These are phyloP conservation scores for Purpureocillium lavendulum DNA, from an alignment of 2,329 filamentous ascomycete species.

Conservation along the genomic window DNA sequence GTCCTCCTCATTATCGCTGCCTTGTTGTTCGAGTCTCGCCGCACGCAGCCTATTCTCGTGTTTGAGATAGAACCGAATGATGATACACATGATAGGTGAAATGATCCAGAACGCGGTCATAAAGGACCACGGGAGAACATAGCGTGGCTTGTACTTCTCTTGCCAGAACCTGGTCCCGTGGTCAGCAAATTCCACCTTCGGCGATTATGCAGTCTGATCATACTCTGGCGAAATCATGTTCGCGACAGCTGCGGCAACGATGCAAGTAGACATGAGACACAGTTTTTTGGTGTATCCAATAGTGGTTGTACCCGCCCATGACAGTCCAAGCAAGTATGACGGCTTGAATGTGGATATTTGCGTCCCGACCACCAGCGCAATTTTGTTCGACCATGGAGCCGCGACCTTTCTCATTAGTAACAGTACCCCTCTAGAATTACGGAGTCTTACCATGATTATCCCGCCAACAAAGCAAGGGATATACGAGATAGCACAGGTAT, in stretches of 20 bases:
- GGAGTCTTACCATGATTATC: constrained; percentile 11
- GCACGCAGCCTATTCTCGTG: constrained; percentile 11
- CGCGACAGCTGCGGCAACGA: constrained; percentile 13
- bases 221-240: constrained; percentile 20
- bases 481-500: constrained; percentile 16
- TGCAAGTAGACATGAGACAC: constrained; percentile 13
- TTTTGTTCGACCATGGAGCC: constrained; percentile 16
- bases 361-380: constrained; percentile 17
- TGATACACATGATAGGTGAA: constrained; percentile 14
- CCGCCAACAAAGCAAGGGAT: constrained; percentile 15
- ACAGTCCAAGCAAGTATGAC: constrained; percentile 17
- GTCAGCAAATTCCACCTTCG: not conserved
- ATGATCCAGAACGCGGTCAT: constrained; percentile 17
- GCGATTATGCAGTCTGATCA: constrained; percentile 4
- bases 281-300: constrained; percentile 15
- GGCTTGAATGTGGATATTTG: constrained; percentile 20
- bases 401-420: constrained; percentile 6
- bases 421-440: not conserved
- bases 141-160: constrained; percentile 12
- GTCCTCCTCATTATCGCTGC: constrained; percentile 7
- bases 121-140: constrained; percentile 13
- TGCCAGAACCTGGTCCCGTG: constrained; percentile 11
- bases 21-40: constrained; percentile 1
- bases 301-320: constrained; percentile 16
- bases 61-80: constrained; percentile 14